These are phyloP conservation scores for Fusarium mangiferae DNA, from an alignment of 2,329 filamentous ascomycete genomes.

Conservation along the genomic window DNA sequence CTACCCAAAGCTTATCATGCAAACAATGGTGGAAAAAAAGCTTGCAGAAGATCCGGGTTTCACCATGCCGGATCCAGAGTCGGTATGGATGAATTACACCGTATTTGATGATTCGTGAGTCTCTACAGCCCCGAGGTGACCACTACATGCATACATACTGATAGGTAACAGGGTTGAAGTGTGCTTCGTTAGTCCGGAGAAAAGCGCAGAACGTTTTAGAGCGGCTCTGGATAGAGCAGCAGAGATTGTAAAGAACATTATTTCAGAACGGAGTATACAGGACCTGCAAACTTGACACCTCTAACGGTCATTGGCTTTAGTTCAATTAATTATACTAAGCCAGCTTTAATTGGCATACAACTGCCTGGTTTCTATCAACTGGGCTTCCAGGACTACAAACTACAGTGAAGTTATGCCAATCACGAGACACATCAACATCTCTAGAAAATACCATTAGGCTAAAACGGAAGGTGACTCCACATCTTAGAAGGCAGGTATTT, in stretches of 20 bases:
- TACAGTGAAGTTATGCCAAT: neutral
- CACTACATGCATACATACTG: accelerated
- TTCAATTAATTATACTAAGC: neutral
- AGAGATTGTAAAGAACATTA: neutral
- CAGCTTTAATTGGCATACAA: neutral
- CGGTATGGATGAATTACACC: constrained; percentile 8
- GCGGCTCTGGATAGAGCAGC: neutral
- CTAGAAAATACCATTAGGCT: too few relatives aligned
- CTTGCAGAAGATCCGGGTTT: neutral
- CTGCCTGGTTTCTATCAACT: neutral
- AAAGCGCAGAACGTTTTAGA: neutral
- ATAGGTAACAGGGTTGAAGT: neutral
- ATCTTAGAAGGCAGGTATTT: too few relatives aligned
- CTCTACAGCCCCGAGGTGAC: too few relatives aligned
- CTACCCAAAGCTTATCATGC: neutral
- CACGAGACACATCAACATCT: neutral
- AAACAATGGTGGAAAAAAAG: constrained; percentile 8
- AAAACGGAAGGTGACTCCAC: too few relatives aligned
- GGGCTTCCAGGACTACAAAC: neutral
- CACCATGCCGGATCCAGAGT: constrained; percentile 5
- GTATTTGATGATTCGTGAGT: constrained; percentile 1
- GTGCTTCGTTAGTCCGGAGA: neutral
- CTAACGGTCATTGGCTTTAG: too few relatives aligned
- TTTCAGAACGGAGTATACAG: neutral
- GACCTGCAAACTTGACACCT: too few relatives aligned